Evolutionary conservation across 2,329 filamentous ascomycete species (phyloP).

Genomic region (Geosmithia putterillii): DNA sequence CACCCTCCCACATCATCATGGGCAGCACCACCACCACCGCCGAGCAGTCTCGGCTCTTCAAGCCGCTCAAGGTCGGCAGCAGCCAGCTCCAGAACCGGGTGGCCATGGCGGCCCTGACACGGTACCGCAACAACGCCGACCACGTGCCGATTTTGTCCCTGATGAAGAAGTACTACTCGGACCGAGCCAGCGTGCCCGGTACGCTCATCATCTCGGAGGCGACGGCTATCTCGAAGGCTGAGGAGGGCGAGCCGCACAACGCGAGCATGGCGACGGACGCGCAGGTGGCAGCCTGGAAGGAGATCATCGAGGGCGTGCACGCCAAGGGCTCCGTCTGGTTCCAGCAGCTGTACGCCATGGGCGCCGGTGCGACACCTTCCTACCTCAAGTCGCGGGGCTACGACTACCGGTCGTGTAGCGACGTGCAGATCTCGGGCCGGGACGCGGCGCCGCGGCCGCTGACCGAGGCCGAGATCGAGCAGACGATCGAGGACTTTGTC

Average conservation of each 20-base stretch:
- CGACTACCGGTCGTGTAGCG: slow-evolving; percentile 3
- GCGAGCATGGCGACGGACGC: slow-evolving; percentile 44
- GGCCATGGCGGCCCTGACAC: slow-evolving; percentile 9
- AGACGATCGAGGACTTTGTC: slow-evolving; percentile 48
- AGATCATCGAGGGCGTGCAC: slow-evolving; percentile 49
- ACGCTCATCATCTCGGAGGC: slow-evolving; percentile 31
- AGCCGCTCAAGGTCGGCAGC: slow-evolving; percentile 7
- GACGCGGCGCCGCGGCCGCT: slow-evolving; percentile 45
- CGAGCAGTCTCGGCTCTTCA: slow-evolving; percentile 2
- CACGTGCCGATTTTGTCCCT: slow-evolving; percentile 6
- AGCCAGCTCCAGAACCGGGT: slow-evolving; percentile 8
- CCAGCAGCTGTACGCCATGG: slow-evolving; percentile 41
- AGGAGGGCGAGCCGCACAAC: slow-evolving; percentile 22
- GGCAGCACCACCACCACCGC: background rate
- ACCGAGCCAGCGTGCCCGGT: slow-evolving; percentile 23
- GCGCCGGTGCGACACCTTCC: slow-evolving; percentile 15
- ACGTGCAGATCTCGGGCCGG: slow-evolving; percentile 14
- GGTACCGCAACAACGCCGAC: slow-evolving; percentile 10
- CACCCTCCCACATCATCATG: background rate
- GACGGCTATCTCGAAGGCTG: slow-evolving; percentile 32
- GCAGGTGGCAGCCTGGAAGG: slow-evolving; percentile 45
- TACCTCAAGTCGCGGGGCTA: slow-evolving; percentile 1
- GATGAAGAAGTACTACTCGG: slow-evolving; percentile 23
- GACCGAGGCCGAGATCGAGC: slow-evolving; percentile 50
- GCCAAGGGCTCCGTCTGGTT: slow-evolving; percentile 45